These are phyloP conservation scores for Entomortierella chlamydospora DNA, from an alignment of 192 early-diverging fungal genomes.

Conservation along the genomic window DNA sequence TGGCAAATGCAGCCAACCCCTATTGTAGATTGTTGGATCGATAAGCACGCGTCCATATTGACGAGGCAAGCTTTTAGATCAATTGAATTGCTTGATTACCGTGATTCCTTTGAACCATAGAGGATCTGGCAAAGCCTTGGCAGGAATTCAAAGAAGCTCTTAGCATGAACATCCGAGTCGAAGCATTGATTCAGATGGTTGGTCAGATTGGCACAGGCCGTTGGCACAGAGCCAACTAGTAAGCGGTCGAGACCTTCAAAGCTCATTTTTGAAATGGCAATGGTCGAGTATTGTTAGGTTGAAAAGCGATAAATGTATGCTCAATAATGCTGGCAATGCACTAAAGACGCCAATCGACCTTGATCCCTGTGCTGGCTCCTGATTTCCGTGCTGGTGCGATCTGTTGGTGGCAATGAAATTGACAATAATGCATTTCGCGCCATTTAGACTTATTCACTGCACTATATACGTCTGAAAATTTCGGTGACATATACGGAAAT, in stretches of 20 bases:
- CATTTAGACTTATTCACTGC: too few species aligned
- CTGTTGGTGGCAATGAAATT: too few species aligned
- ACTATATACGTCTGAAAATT: too few species aligned
- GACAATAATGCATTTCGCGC: too few species aligned
- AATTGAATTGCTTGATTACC: constrained; percentile 12
- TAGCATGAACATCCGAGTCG: constrained; percentile 51
- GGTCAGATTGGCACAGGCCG: constrained; percentile 42
- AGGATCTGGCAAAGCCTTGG: constrained; percentile 49
- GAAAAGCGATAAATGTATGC: not conserved
- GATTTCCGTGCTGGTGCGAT: too few species aligned
- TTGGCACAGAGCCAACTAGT: constrained; percentile 47
- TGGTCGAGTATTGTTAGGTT: not conserved
- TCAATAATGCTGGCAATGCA: not conserved
- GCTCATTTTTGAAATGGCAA: constrained; percentile 25
- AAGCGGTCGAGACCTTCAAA: constrained; percentile 48
- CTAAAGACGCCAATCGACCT: too few species aligned
- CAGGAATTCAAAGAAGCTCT: constrained; percentile 48
- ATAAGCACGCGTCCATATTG: too few species aligned
- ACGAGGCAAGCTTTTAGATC: too few species aligned
- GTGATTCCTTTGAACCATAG: constrained; percentile 48
- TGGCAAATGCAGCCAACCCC: constrained; percentile 51
- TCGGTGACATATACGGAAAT: too few species aligned
- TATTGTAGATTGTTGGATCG: constrained; percentile 4
- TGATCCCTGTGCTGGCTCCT: too few species aligned
- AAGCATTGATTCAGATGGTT: constrained; percentile 40